These are phyloP conservation scores for Saussurea involucrata DNA, from an alignment of 129 eudicot species.

Conservation along the genomic window DNA sequence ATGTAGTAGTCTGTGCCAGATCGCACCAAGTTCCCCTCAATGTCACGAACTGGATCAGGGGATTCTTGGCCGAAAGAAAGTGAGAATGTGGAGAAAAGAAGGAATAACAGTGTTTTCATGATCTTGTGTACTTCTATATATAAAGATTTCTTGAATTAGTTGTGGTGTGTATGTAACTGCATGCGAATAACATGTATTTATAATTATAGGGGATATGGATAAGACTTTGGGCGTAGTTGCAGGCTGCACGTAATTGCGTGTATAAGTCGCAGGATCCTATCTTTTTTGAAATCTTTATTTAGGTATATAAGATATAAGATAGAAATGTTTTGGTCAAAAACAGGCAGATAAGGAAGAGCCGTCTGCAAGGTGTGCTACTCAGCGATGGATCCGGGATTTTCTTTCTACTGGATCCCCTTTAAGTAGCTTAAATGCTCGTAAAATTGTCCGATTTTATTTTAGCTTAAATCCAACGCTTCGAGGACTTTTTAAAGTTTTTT, in stretches of 20 bases:
- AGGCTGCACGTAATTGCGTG: background rate
- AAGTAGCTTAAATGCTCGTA: too few relatives aligned
- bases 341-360: background rate
- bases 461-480: too few relatives aligned
- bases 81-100: slow-evolving; percentile 19
- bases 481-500: too few relatives aligned
- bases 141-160: background rate
- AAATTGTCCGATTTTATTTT: too few relatives aligned
- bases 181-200: background rate
- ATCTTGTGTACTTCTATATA: background rate
- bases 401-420: too few relatives aligned
- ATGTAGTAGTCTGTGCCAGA: slow-evolving; percentile 38
- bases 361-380: background rate
- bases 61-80: slow-evolving; percentile 19
- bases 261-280: background rate
- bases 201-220: background rate
- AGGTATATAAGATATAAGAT: background rate
- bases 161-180: background rate
- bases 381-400: too few relatives aligned
- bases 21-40: slow-evolving; percentile 25
- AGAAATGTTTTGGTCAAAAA: background rate
- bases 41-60: slow-evolving; percentile 39
- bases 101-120: background rate
- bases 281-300: background rate
- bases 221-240: background rate